Base-by-base conservation (phyloP, 2,329 filamentous ascomycete species). In the Penicillium sp. region DNA sequence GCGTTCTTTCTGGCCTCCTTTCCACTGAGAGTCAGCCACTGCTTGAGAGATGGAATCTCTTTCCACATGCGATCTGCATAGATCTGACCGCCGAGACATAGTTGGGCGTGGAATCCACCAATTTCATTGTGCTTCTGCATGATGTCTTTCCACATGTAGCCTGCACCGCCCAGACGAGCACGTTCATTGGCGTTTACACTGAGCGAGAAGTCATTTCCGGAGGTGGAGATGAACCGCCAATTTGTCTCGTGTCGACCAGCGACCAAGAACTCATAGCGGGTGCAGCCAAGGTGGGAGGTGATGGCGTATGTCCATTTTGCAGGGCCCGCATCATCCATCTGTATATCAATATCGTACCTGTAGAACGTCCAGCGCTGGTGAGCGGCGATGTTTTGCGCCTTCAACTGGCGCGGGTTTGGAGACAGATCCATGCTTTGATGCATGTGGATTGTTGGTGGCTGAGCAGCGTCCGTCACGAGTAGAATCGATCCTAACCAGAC, bases 71-170 rank as follows among this genome's bases (percentile, higher is more conserved):
- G 82, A 73, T 99, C 94, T 1, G 91, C 94, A 68, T 95, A 97
- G 48, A 99, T 95, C 71, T 99, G 94, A 56, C 94, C 90, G 51
- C 94, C 94, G 4, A 97, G 78, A 13, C 93, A 94, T 7, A 99
- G 80, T 68, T 99, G 94, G 6, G 90, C 88, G 67, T 99, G 94
- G 72, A 97, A 99, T 1, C 94, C 94, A 51, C 92, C 92, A 63
- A 92, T 96, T 65, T 99, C 94, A 27, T 92, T 86, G 66, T 99
- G 96, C 80, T 97, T 97, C 75, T 97, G 92, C 69, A 99, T 81
- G 27, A 99, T 92, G 66, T 99, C 94, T 68, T 97, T 97, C 94
- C 94, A 99, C 93, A 99, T 96, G 69, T 94, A 90, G 0, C 92
- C 90, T 1, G 95, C 83, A 1, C 94, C 94, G 29, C 94, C 94